Percentiles rank a stretch among this genome's conserved stretches.
phyloP scores from a whole-genome alignment of 1,139 yeast genomes.

The Blastobotrys capitulatus region DNA sequence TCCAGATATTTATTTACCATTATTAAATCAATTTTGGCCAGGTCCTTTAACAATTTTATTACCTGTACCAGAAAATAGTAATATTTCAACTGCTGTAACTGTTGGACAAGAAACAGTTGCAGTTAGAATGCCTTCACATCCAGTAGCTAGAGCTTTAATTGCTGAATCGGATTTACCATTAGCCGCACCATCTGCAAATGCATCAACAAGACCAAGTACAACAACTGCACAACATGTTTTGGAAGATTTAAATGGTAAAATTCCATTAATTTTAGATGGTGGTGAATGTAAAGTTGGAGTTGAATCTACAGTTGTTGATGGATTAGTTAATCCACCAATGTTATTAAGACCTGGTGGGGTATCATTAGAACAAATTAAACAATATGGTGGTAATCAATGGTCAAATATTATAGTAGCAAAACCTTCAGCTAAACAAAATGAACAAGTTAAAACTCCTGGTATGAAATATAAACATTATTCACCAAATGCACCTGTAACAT shows the following conservation, averaged over 20 bases:
- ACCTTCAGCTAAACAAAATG: conserved; percentile 56
- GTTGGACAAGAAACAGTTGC: conserved; percentile 89
- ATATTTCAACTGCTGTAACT: conserved; percentile 70
- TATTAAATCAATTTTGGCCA: conserved; percentile 80
- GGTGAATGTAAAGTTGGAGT: conserved; percentile 89
- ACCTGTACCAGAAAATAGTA: conserved; percentile 49
- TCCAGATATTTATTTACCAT: conserved; percentile 59
- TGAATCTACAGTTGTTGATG: conserved; percentile 92
- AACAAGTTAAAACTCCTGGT: conserved; percentile 88
- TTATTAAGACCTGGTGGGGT: conserved; percentile 92
- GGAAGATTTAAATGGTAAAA: conserved; percentile 69
- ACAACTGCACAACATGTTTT: conserved; percentile 81
- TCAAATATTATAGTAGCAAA: conserved; percentile 55
- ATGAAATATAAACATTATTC: conserved; percentile 97
- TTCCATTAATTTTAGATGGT: conserved; percentile 87
- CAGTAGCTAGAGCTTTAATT: conserved; percentile 85
- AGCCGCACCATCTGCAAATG: conserved; percentile 98
- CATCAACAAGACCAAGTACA: conserved; percentile 92
- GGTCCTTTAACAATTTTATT: conserved; percentile 88
- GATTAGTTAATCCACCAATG: conserved; percentile 78
- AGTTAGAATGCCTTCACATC: conserved; percentile 79
- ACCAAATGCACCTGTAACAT: conserved; percentile 75
- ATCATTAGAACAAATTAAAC: conserved; percentile 64
- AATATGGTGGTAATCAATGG: conserved; percentile 66
- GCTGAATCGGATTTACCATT: conserved; percentile 82